Base-by-base conservation (phyloP, 768 basidiomycete species). In the Phlebiopsis gigantea region DNA sequence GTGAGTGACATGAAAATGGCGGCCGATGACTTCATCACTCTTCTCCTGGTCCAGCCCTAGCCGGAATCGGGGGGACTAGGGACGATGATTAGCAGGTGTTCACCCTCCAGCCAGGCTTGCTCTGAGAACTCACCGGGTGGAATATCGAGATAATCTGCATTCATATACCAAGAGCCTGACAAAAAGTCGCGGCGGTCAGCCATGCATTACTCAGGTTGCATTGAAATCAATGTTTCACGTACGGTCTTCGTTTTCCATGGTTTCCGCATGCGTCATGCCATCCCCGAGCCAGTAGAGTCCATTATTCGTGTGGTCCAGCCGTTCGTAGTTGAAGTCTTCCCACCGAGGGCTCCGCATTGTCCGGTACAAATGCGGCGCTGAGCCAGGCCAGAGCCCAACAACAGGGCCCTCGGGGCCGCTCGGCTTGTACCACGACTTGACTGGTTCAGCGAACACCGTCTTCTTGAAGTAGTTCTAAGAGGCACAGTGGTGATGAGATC, bases 361-460 rank as follows among this genome's bases (percentile, higher is more conserved):
- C 25, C 72, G 74, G 5, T 72, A 67, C 1, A 77, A 79, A 54
- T 83, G 82, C n/a, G 81, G 61, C 45, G 73, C 71, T 0, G 82
- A 83, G 6, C 81, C 81, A 14, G 84, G 84, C 81, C 81, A 87
- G 6, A 87, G 68, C 1, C 73, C 82, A 24, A 77, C 75, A 5
- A 85, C 71, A 2, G 79, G 75, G 2, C 84, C 83, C 64, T 81
- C 78, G 58, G 77, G 77, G 58, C 77, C 78, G 5, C 81, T 82
- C 29, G 69, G 71, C 63, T 85, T 85, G 63, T 85, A 86, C 84
- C 85, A 87, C 31, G 81, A 80, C 10, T 75, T 70, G 60, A 83
- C 85, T 57, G 78, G 77, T 45, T 77, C 73, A 28, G 76, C 73
- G 64, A 79, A 85, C 1, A 85, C 81, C 2, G 81, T 84, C 80